A percentile compares a stretch with the other conserved stretches of the same genome.
Conservation (phyloP, 2,329 filamentous ascomycete species). For the Sporothrix protearum region DNA sequence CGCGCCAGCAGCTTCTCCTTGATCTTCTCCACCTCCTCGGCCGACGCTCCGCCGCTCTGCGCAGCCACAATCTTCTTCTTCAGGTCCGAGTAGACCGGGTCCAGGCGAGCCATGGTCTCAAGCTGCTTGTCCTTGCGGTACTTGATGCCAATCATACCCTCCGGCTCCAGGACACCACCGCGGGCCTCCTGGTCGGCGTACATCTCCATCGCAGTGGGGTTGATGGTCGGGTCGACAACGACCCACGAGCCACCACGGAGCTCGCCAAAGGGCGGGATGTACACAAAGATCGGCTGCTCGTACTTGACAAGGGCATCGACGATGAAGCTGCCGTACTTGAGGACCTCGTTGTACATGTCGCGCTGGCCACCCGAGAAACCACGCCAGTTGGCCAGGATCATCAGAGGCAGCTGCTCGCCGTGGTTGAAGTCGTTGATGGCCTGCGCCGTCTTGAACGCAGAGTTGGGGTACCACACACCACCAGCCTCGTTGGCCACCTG, state of each 20-base stretch:
- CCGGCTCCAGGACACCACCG: constrained; percentile 94
- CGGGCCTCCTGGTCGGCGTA: constrained; percentile 94
- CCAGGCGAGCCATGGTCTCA: constrained; percentile 92
- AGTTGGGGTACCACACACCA: constrained; percentile 99
- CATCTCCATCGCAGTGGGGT: constrained; percentile 97
- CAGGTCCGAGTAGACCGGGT: constrained; percentile 76
- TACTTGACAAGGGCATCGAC: constrained; percentile 98
- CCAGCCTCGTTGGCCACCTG: constrained; percentile 91
- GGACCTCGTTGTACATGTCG: constrained; percentile 99
- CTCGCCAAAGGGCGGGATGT: constrained; percentile 95
- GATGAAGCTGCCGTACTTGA: constrained; percentile 99
- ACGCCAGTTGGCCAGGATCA: constrained; percentile 99
- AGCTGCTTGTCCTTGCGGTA: constrained; percentile 97
- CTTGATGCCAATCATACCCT: constrained; percentile 98
- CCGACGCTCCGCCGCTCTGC: constrained; percentile 59
- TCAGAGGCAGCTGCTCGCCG: constrained; percentile 93
- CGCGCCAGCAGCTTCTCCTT: constrained; percentile 80
- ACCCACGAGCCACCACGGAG: constrained; percentile 99
- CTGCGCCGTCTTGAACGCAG: constrained; percentile 98
- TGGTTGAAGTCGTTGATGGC: constrained; percentile 99
- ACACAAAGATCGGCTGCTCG: constrained; percentile 97
- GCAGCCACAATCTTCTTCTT: constrained; percentile 65
- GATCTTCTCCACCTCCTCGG: constrained; percentile 72
- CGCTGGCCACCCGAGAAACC: constrained; percentile 99
- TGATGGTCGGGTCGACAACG: constrained; percentile 97